These are phyloP conservation scores for Inga oerstediana DNA, from an alignment of 306 rosid genomes.

Conservation along the genomic window DNA sequence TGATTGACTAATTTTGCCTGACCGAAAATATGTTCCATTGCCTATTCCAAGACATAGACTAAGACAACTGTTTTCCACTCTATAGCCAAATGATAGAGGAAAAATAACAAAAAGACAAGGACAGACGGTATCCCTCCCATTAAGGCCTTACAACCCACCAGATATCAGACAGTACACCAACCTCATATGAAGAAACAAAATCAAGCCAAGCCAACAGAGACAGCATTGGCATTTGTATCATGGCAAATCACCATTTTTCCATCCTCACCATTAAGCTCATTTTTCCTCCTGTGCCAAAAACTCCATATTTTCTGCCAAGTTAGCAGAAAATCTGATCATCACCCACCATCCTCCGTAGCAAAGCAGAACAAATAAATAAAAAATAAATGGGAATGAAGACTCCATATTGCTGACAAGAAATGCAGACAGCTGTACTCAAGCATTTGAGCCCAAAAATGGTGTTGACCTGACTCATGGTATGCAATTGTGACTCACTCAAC, in stretches of 20 bases:
- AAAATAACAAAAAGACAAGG: conserved; percentile 21
- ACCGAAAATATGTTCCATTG: conserved; percentile 44
- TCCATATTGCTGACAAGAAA: conserved; percentile 58
- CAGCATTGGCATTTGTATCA: conserved; percentile 41
- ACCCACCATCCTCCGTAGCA: conserved; percentile 59
- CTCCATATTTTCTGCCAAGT: conserved; percentile 67
- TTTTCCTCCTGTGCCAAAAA: conserved; percentile 33
- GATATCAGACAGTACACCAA: conserved; percentile 42
- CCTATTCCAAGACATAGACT: conserved; percentile 46
- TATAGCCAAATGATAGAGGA: conserved; percentile 45
- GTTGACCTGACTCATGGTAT: conserved; percentile 82
- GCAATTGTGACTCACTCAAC: conserved; percentile 76
- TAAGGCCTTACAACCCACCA: conserved; percentile 33
- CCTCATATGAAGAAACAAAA: conserved; percentile 42
- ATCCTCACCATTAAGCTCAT: conserved; percentile 37
- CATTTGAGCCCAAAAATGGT: conserved; percentile 65
- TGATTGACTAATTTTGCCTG: conserved; percentile 33
- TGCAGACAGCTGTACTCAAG: conserved; percentile 52
- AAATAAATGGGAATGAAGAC: conserved; percentile 42
- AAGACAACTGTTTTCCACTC: conserved; percentile 47
- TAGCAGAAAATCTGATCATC: conserved; percentile 67
- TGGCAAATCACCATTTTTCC: conserved; percentile 37
- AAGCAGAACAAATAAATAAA: conserved; percentile 55
- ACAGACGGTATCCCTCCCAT: conserved; percentile 52
- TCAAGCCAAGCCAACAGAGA: conserved; percentile 36